Percentiles rank a stretch among this genome's conserved stretches.
Evolutionary conservation across 2,329 filamentous ascomycete species (phyloP).

Genomic region (Thielaviopsis ethacetica): DNA sequence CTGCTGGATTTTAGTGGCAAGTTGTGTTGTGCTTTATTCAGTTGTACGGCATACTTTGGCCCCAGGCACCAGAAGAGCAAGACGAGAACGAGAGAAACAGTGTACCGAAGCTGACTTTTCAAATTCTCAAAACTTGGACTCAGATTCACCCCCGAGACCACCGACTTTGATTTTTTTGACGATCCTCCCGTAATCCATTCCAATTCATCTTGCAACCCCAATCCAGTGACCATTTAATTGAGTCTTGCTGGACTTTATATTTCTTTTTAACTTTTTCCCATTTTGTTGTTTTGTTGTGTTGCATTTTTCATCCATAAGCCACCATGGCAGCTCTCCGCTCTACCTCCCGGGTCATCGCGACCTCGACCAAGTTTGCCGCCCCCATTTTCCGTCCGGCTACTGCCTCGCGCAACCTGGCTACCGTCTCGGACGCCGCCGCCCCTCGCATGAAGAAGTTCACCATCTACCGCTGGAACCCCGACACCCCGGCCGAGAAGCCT

Average conservation of each 20-base stretch:
- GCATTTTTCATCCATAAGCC: slow-evolving; percentile 11
- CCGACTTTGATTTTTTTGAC: background rate
- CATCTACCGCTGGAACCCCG: slow-evolving; percentile 97
- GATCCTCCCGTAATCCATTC: slow-evolving; percentile 1
- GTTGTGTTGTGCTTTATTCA: too few relatives aligned
- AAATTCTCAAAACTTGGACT: slow-evolving; percentile 1
- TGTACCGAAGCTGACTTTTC: background rate
- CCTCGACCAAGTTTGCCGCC: slow-evolving; percentile 25
- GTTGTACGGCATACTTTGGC: background rate
- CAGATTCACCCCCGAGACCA: background rate
- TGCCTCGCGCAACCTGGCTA: slow-evolving; percentile 37
- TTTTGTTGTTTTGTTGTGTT: background rate
- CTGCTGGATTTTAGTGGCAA: background rate
- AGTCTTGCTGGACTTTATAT: background rate
- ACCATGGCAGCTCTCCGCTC: slow-evolving; percentile 47
- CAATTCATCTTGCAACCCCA: background rate
- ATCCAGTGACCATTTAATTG: slow-evolving; percentile 3
- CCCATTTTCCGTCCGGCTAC: slow-evolving; percentile 24
- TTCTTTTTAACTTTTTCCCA: background rate
- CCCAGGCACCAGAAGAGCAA: background rate
- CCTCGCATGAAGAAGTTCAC: slow-evolving; percentile 79
- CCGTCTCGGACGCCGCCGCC: slow-evolving; percentile 43
- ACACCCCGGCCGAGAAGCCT: slow-evolving; percentile 81
- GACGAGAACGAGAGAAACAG: background rate
- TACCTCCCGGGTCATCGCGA: slow-evolving; percentile 35